Evolutionary conservation across 345 rosid genomes (phyloP).

Genomic region (Citropsis articulata): DNA sequence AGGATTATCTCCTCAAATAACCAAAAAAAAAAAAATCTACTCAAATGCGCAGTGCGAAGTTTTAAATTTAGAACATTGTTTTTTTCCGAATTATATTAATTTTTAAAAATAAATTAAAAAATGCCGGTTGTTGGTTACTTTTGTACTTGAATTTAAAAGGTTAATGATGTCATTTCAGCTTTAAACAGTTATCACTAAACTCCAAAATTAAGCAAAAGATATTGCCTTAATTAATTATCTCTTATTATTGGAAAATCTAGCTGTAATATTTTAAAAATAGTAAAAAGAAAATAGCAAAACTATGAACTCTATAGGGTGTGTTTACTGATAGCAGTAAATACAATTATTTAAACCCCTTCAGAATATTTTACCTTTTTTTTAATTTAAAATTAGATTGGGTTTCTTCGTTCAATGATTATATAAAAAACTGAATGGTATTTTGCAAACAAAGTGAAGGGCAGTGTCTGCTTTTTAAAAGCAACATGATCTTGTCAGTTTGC

Average conservation of each 20-base stretch:
- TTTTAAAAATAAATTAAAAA: conserved; percentile 2
- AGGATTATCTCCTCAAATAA: neutral
- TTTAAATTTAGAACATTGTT: conserved; percentile 21
- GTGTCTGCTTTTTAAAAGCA: conserved; percentile 17
- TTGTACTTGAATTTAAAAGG: neutral
- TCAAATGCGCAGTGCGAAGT: conserved; percentile 13
- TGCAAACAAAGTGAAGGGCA: neutral
- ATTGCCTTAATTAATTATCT: conserved; percentile 8
- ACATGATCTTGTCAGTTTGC: conserved; percentile 7
- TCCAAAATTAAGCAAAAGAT: conserved; percentile 24
- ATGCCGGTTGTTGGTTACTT: neutral
- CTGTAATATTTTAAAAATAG: neutral
- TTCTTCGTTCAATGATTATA: neutral
- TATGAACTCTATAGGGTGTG: neutral
- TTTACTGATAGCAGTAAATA: neutral
- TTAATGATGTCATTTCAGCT: conserved; percentile 6
- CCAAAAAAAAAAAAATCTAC: neutral
- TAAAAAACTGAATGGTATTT: neutral
- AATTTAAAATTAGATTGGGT: neutral
- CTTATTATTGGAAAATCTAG: conserved; percentile 3
- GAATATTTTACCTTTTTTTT: neutral
- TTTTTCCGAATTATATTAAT: conserved; percentile 18
- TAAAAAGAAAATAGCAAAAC: neutral
- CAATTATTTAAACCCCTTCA: neutral
- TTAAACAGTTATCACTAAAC: conserved; percentile 13